These are phyloP conservation scores for Echinosophora koreensis DNA, from an alignment of 306 rosid genomes.

Conservation along the genomic window DNA sequence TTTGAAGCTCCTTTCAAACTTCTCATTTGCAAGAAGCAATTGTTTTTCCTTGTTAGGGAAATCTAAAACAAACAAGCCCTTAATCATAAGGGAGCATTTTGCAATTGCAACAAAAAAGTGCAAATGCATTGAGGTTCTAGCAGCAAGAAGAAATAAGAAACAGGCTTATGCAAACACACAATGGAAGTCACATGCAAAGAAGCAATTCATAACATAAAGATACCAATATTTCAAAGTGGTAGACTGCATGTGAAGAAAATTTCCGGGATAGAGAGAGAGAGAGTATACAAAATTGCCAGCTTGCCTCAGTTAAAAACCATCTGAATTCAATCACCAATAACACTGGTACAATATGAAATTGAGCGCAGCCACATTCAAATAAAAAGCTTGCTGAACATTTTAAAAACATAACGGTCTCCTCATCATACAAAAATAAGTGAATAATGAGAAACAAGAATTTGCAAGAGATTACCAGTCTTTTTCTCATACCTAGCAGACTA, in stretches of 20 bases:
- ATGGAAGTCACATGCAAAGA: constrained; percentile 32
- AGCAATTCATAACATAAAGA: constrained; percentile 24
- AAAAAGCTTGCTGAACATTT: constrained; percentile 40
- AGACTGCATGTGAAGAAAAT: constrained; percentile 42
- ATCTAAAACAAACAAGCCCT: constrained; percentile 1
- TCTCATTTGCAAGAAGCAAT: constrained; percentile 1
- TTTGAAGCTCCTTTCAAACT: constrained; percentile 26
- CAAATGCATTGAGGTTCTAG: constrained; percentile 23
- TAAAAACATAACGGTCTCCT: constrained; percentile 18
- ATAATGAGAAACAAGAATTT: constrained; percentile 20
- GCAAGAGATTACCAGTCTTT: constrained; percentile 26
- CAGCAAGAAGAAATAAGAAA: not conserved
- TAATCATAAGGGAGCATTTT: constrained; percentile 6
- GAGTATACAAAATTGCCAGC: constrained; percentile 35
- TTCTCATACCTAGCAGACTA: constrained; percentile 69
- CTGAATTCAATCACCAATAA: constrained; percentile 38
- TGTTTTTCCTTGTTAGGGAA: not conserved
- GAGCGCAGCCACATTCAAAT: constrained; percentile 34
- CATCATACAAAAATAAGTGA: constrained; percentile 40
- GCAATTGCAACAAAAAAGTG: constrained; percentile 30
- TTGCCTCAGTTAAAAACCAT: constrained; percentile 43
- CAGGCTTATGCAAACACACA: not conserved
- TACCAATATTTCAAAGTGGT: not conserved
- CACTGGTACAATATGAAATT: constrained; percentile 35
- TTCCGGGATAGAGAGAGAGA: not conserved